Evolutionary conservation across 805 yeast species (phyloP).

Genomic region (Metschnikowia lochheadii): DNA sequence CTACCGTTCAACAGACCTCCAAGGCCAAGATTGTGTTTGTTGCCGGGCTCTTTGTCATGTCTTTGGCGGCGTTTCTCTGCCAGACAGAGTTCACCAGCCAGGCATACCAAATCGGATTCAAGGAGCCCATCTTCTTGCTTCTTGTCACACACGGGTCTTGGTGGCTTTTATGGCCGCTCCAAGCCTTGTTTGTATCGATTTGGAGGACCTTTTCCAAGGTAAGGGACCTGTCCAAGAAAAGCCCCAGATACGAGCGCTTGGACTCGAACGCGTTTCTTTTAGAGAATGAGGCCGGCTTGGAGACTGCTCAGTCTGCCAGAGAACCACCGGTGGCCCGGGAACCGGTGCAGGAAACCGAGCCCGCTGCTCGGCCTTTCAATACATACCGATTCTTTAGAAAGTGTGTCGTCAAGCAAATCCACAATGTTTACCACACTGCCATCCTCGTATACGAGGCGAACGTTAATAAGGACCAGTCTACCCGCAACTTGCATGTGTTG

Average conservation of each 20-base stretch:
- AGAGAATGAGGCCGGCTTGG: conserved; percentile 16
- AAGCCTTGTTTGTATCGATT: conserved; percentile 47
- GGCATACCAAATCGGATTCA: conserved; percentile 53
- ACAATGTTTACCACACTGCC: conserved; percentile 42
- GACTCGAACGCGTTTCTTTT: conserved; percentile 29
- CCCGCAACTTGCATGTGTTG: conserved; percentile 29
- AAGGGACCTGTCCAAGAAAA: conserved; percentile 10
- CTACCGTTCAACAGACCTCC: conserved; percentile 26
- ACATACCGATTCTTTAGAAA: conserved; percentile 30
- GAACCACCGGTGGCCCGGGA: conserved; percentile 8
- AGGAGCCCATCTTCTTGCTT: conserved; percentile 67
- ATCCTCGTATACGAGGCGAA: conserved; percentile 41
- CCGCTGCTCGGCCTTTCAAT: conserved; percentile 11
- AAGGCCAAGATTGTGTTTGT: conserved; percentile 37
- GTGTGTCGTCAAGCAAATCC: conserved; percentile 38
- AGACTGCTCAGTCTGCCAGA: conserved; percentile 5
- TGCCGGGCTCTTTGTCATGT: conserved; percentile 28
- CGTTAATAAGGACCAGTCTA: conserved; percentile 33
- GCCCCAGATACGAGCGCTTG: conserved; percentile 24
- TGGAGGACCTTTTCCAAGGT: conserved; percentile 38
- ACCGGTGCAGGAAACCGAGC: conserved; percentile 1
- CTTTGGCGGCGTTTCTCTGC: conserved; percentile 56
- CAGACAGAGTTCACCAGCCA: conserved; percentile 81
- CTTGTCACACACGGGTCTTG: conserved; percentile 74
- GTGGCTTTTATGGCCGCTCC: conserved; percentile 71